Percentiles rank a stretch among this genome's conserved stretches.
These are phyloP conservation scores for Eucalyptus polybractea DNA, from an alignment of 345 rosid genomes.

Conservation along the genomic window DNA sequence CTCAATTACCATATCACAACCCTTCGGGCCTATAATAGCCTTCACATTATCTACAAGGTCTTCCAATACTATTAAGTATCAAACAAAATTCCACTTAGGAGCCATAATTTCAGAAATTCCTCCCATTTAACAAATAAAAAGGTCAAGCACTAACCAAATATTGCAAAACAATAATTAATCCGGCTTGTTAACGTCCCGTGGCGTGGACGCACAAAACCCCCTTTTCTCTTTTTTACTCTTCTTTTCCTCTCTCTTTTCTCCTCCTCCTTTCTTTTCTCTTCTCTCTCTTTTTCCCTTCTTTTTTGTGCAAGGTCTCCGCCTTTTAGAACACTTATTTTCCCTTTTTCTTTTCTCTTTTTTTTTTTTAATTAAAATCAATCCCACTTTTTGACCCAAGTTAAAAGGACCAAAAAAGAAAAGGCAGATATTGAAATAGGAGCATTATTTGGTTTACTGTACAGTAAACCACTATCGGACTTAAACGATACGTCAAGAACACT, in stretches of 20 bases:
- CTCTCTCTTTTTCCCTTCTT: not conserved
- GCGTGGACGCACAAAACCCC: not conserved
- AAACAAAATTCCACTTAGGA: not conserved
- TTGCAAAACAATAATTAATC: not conserved
- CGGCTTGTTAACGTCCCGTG: not conserved
- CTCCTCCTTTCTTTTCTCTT: too few species aligned
- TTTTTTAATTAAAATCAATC: not conserved
- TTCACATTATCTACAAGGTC: not conserved
- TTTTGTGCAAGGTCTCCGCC: not conserved
- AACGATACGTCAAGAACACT: not conserved
- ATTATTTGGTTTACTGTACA: not conserved
- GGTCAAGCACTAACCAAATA: not conserved
- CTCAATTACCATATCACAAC: not conserved
- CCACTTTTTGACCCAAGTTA: not conserved
- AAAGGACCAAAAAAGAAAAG: not conserved
- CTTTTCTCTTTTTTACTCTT: fast-evolving
- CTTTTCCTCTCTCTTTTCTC: too few species aligned
- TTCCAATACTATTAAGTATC: not conserved
- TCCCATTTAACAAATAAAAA: not conserved
- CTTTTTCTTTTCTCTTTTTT: too few species aligned
- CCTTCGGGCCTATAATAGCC: not conserved
- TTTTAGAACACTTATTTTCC: not conserved
- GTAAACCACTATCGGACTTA: not conserved
- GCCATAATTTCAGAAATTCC: not conserved
- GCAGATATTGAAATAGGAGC: not conserved